Evolutionary conservation across 148 eudicot species (phyloP).

Genomic region (Rhododendron mucronatum): DNA sequence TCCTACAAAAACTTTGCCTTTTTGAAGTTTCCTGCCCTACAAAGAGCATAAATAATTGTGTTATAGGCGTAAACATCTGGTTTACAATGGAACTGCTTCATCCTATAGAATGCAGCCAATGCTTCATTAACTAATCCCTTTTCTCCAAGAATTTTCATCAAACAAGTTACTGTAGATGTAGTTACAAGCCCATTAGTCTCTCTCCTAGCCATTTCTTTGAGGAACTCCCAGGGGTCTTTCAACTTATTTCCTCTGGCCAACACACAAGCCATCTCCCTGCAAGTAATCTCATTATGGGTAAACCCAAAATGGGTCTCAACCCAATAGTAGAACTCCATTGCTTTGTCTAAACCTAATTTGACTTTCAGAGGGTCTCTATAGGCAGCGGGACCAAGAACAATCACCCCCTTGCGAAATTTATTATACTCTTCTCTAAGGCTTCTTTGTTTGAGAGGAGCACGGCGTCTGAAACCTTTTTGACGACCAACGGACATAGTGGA

Average conservation of each 20-base stretch:
- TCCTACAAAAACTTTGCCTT: constrained; percentile 64
- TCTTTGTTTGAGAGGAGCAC: constrained; percentile 66
- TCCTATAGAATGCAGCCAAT: constrained; percentile 56
- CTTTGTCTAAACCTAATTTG: constrained; percentile 48
- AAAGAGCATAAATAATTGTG: constrained; percentile 57
- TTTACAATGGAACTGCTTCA: constrained; percentile 72
- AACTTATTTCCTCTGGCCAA: constrained; percentile 60
- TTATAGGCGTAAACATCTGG: constrained; percentile 85
- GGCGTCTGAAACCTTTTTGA: constrained; percentile 54
- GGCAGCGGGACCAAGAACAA: constrained; percentile 68
- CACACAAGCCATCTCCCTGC: constrained; percentile 70
- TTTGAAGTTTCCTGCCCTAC: constrained; percentile 67
- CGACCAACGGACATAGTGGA: constrained; percentile 66
- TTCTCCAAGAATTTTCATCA: constrained; percentile 80
- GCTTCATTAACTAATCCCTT: constrained; percentile 76
- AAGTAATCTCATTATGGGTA: constrained; percentile 55
- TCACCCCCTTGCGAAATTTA: constrained; percentile 35
- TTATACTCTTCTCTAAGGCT: constrained; percentile 37
- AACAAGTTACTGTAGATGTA: constrained; percentile 62
- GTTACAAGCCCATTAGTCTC: constrained; percentile 41
- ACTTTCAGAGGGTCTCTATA: constrained; percentile 50
- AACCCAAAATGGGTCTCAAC: constrained; percentile 56
- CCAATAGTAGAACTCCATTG: constrained; percentile 62
- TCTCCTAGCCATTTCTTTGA: constrained; percentile 53
- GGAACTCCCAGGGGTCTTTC: constrained; percentile 55